Evolutionary conservation across 768 basidiomycete genomes (phyloP).

Genomic region (Tulasnella sp.): DNA sequence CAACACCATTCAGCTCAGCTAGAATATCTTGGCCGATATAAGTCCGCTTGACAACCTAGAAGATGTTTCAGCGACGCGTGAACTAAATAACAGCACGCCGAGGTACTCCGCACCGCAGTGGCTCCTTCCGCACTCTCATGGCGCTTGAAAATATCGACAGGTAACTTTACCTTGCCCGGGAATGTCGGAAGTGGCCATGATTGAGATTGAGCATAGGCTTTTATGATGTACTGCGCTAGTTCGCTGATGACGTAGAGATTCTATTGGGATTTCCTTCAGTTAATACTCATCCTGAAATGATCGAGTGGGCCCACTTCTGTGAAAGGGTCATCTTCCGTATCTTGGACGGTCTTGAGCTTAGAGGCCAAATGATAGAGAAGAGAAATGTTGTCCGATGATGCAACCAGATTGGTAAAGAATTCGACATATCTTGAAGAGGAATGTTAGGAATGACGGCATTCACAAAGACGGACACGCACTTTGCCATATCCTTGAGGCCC

Average conservation of each 20-base stretch:
- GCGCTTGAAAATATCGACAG: conserved; percentile 72
- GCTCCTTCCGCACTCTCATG: conserved; percentile 63
- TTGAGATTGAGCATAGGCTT: conserved; percentile 50
- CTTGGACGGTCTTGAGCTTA: conserved; percentile 83
- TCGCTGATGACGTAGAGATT: conserved; percentile 86
- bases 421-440: conserved; percentile 66
- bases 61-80: background rate
- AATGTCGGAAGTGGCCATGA: conserved; percentile 75
- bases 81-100: background rate
- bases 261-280: conserved; percentile 40
- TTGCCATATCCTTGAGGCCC: conserved; percentile 70
- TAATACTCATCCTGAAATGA: background rate
- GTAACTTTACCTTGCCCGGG: conserved; percentile 75
- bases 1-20: conserved; percentile 51
- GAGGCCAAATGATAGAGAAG: conserved; percentile 77
- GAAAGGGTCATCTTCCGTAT: conserved; percentile 59
- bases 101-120: conserved; percentile 48
- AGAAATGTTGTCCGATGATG: conserved; percentile 73
- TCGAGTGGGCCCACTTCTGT: conserved; percentile 54
- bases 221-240: conserved; percentile 83
- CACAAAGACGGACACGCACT: conserved; percentile 47
- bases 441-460: conserved; percentile 13
- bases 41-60: conserved; percentile 59
- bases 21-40: conserved; percentile 61
- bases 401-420: conserved; percentile 77